A percentile compares a stretch with the other conserved stretches of the same genome.
Conservation (phyloP, 345 rosid species). For the Populus euphratica region DNA sequence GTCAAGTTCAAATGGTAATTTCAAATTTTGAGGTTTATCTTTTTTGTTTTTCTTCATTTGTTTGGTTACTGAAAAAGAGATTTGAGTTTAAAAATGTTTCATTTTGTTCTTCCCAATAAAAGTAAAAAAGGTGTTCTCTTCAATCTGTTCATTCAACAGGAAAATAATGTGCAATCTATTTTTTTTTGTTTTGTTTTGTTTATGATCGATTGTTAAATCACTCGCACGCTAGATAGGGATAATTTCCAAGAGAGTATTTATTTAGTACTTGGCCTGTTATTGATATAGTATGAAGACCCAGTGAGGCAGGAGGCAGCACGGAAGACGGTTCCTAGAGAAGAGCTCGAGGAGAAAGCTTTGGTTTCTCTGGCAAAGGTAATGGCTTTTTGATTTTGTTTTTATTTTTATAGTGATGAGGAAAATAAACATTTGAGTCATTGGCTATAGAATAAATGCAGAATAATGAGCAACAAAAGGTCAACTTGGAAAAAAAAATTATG, state of each 20-base stretch:
- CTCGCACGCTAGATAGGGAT: background rate
- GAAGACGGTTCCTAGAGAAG: conserved; percentile 65
- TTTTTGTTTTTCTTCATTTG: background rate
- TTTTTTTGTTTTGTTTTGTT: background rate
- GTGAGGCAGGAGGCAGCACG: conserved; percentile 74
- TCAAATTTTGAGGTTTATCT: background rate
- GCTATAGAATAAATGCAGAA: background rate
- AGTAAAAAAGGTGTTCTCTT: background rate
- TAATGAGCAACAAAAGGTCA: background rate
- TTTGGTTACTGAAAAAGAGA: background rate
- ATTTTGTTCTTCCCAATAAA: background rate
- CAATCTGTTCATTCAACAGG: background rate
- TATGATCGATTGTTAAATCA: background rate
- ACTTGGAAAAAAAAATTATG: no score
- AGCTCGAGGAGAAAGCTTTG: conserved; percentile 85
- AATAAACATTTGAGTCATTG: background rate
- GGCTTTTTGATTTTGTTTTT: background rate
- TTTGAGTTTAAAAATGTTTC: background rate
- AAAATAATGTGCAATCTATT: background rate
- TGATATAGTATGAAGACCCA: conserved; percentile 79
- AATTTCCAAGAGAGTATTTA: background rate
- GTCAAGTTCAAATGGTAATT: conserved; percentile 59
- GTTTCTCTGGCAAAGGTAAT: conserved; percentile 81
- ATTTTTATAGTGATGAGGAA: no score
- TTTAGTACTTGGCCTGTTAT: background rate